phyloP scores from a whole-genome alignment of 1,284 basidiomycete species.

The Pseudomicrostroma phylloplanum region DNA sequence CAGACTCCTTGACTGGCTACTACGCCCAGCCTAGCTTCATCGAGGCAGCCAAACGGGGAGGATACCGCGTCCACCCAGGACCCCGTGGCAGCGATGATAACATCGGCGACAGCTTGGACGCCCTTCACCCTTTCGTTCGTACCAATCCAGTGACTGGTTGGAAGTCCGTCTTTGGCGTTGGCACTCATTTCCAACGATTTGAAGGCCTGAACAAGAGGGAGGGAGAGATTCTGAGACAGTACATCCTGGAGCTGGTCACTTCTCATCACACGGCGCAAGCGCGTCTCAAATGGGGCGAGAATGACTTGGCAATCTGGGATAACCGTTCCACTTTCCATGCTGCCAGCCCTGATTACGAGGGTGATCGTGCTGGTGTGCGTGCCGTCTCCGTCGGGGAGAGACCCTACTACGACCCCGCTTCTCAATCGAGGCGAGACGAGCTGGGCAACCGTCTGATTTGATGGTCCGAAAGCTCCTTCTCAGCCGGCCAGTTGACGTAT shows the following conservation, averaged over 20 bases:
- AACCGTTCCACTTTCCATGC: conserved; percentile 24
- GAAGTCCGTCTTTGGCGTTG: conserved; percentile 64
- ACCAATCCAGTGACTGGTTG: conserved; percentile 62
- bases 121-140: conserved; percentile 55
- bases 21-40: conserved; percentile 22
- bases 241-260: conserved; percentile 53
- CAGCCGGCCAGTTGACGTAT: no score
- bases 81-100: conserved; percentile 56
- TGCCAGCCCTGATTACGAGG: conserved; percentile 26
- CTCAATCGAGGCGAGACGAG: conserved; percentile 19
- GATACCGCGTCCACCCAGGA: conserved; percentile 37
- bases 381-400: conserved; percentile 25
- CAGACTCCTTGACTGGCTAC: conserved; percentile 52
- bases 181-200: conserved; percentile 57
- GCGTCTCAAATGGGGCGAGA: conserved; percentile 54
- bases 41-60: conserved; percentile 23
- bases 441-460: conserved; percentile 11
- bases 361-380: conserved; percentile 22
- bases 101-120: conserved; percentile 58
- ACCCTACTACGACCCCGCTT: conserved; percentile 26
- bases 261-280: conserved; percentile 64
- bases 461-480: no score
- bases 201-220: conserved; percentile 61
- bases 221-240: conserved; percentile 57
- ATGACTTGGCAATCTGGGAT: conserved; percentile 37